Evolutionary conservation across 345 rosid species (phyloP).

Genomic region (Gossypium ekmanianum): DNA sequence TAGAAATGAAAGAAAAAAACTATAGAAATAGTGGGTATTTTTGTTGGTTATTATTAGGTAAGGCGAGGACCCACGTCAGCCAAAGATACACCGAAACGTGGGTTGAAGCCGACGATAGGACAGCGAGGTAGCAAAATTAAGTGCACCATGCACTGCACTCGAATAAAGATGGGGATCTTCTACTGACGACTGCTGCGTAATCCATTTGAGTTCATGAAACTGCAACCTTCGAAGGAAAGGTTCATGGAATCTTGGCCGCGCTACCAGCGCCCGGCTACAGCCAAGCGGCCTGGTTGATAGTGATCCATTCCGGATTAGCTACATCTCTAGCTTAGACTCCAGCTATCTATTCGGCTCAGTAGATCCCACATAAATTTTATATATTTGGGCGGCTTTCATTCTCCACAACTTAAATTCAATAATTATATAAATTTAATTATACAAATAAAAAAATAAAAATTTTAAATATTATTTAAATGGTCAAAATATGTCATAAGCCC

Average conservation of each 20-base stretch:
- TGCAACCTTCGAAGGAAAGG: neutral
- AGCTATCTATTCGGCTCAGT: too few relatives aligned
- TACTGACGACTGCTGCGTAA: neutral
- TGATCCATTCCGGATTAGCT: too few relatives aligned
- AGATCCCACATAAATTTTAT: too few relatives aligned
- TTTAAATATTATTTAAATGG: too few relatives aligned
- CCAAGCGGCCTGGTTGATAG: too few relatives aligned
- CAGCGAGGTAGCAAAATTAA: neutral
- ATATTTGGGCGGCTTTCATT: too few relatives aligned
- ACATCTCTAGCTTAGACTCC: too few relatives aligned
- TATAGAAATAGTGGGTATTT: neutral
- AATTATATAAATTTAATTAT: too few relatives aligned
- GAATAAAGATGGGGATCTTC: neutral
- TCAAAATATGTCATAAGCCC: too few relatives aligned
- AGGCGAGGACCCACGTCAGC: neutral
- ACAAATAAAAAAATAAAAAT: too few relatives aligned
- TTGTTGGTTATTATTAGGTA: neutral
- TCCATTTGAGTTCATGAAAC: neutral
- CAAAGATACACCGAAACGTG: neutral
- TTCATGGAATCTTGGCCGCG: slow-evolving; percentile 8
- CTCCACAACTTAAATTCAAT: too few relatives aligned
- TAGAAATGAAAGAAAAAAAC: neutral
- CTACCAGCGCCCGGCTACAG: too few relatives aligned
- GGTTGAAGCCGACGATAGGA: neutral
- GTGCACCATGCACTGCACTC: neutral